Base-by-base conservation (phyloP, 2,329 filamentous ascomycete genomes). In the Phaeoacremonium minimum region DNA sequence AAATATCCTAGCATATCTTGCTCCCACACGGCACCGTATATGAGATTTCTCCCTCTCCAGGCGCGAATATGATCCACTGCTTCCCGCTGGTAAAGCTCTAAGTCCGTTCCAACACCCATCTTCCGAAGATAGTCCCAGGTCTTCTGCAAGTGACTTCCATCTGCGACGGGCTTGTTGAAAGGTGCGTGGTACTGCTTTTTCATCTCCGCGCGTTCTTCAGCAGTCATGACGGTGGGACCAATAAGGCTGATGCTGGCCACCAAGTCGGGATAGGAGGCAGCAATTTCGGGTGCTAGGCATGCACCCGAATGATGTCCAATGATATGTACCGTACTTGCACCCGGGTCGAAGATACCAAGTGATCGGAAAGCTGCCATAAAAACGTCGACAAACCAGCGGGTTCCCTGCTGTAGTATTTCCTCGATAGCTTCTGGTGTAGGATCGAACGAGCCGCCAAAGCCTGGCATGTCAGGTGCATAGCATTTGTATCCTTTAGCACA, bases 401-500 rank as follows among this genome's bases (percentile, higher is more conserved):
- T 26, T 9, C 22, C 22, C 9, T 26, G 22, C 22, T 9, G 9
- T 9, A 26, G 22, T 9, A 26, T 26, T 3, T 26, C 22, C n/a
- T 26, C 9, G 22, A 26, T 26, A 9, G 22, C 22, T 26, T 9
- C n/a, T 26, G 16, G 11, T 15, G 16, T 18, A 15, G 43, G 41
- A 30, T 42, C 40, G 38, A 46, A 45, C 14, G 45, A 45, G 28
- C 12, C 30, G 16, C 43, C 45, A 28, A 47, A 45, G 35, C 43
- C 45, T 13, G 43, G 45, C 45, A 47, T 44, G 41, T 47, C 43
- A 7, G 41, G 45, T 9, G 45, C 43, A 15, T 36, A 46, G 40
- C 43, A 46, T 11, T 33, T 29, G 19, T 40, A 36, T 18, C 46
- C 46, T 17, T 26, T 16, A 6, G 28, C 33, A 16, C 36, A 18